phyloP scores from a whole-genome alignment of 495 filamentous ascomycete genomes.

The Gamarada debralockiae region DNA sequence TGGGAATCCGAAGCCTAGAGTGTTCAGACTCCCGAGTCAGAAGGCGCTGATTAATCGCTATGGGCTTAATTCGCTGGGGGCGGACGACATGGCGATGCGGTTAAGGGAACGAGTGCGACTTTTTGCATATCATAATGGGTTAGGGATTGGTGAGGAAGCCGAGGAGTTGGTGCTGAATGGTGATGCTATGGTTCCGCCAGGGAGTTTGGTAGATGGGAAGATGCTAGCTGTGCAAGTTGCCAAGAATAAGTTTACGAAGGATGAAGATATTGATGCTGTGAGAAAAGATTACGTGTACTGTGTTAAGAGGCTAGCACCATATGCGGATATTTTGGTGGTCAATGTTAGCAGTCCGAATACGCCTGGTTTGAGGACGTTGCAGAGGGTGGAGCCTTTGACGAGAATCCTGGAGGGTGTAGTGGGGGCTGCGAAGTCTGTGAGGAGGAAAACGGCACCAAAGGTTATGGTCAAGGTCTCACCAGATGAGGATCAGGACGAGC shows the following conservation, averaged over 20 bases:
- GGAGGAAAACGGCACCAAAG: constrained; percentile 68
- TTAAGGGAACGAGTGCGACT: constrained; percentile 73
- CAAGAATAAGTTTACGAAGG: constrained; percentile 91
- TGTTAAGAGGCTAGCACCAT: constrained; percentile 72
- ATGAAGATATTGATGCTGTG: constrained; percentile 79
- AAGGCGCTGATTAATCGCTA: constrained; percentile 92
- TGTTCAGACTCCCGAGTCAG: constrained; percentile 78
- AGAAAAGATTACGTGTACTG: constrained; percentile 82
- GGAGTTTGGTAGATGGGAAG: constrained; percentile 67
- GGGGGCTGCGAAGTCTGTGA: constrained; percentile 60
- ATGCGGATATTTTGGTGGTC: constrained; percentile 92
- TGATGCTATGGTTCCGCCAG: constrained; percentile 57
- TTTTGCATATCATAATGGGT: constrained; percentile 66
- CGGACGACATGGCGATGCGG: constrained; percentile 76
- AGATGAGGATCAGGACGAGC: constrained; percentile 79
- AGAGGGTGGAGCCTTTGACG: constrained; percentile 77
- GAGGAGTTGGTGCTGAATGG: constrained; percentile 73
- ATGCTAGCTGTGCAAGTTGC: constrained; percentile 90
- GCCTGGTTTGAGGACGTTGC: constrained; percentile 79
- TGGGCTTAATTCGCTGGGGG: constrained; percentile 87
- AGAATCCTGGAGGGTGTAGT: constrained; percentile 79
- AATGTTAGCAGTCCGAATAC: constrained; percentile 98
- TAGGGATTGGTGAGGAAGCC: constrained; percentile 56
- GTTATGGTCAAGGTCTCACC: constrained; percentile 98
- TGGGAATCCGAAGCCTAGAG: constrained; percentile 81